Base-by-base conservation (phyloP, 202 grass and related monocot genomes). In the Elaeis oleifera region DNA sequence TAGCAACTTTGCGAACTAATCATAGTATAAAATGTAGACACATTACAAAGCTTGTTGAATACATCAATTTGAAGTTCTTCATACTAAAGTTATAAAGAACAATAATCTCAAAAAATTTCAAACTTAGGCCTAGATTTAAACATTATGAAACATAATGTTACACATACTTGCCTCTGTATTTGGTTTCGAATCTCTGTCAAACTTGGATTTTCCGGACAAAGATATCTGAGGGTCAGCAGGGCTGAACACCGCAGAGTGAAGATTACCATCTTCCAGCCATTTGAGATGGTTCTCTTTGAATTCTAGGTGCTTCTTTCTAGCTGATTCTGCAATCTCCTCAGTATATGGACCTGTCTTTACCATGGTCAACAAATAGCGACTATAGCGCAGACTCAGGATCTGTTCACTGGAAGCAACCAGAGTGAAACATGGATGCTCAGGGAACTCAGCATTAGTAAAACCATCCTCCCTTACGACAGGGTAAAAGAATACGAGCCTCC, bases 231-330 rank as follows among this genome's bases (percentile, higher is more conserved):
- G 75, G 27, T 89, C 77, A 1, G 59, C 67, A 0, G 71, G 79
- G 51, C 68, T 82, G 62, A 92, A 99, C 56, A 89, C 88, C 0
- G 82, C 88, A 0, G 84, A 81, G 66, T 84, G 94, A 71, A 92
- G 83, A 49, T 86, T 92, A 21, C 94, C 94, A 53, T 92, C 92
- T 64, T 89, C 88, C 63, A 86, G 53, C 88, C 82, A 99, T 61
- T 99, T 99, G 44, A 85, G 71, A 78, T 97, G 94, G 69, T 92
- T 97, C 82, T 92, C 94, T 81, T 79, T 79, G 69, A 89, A 92
- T 3, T 86, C 88, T 29, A 44, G 54, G 75, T 84, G 84, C 63
- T 53, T 74, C 31, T 79, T 73, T 68, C 60, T 77, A 0, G 82
- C 92, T 14, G 59, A 26, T 48, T 74, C 86, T 69, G 79, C 58